Evolutionary conservation across 2,329 filamentous ascomycete species (phyloP).

Genomic region (Paecilomyces variotii): DNA sequence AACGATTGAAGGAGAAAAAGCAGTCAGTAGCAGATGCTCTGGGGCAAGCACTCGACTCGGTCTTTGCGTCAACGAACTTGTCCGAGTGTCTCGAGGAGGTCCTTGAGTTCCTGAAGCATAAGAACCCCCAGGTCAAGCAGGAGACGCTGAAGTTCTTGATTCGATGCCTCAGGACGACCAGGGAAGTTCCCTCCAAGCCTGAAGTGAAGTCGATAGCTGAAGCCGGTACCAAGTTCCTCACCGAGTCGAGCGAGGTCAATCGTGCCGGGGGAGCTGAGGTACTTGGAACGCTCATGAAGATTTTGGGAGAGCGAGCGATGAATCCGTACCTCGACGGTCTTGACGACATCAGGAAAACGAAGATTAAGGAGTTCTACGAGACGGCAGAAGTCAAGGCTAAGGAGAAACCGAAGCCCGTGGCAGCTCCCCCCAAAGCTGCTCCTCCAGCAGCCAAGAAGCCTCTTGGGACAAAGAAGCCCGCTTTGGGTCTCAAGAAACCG

Average conservation of each 20-base stretch:
- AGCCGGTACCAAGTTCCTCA: constrained; percentile 75
- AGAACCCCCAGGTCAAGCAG: constrained; percentile 96
- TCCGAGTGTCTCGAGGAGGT: constrained; percentile 90
- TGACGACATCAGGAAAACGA: constrained; percentile 90
- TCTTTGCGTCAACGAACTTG: constrained; percentile 59
- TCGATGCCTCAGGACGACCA: constrained; percentile 72
- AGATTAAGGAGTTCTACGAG: constrained; percentile 88
- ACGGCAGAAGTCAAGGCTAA: constrained; percentile 78
- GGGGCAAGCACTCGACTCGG: constrained; percentile 69
- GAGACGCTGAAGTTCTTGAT: constrained; percentile 92
- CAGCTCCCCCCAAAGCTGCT: constrained; percentile 51
- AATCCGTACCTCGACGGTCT: constrained; percentile 82
- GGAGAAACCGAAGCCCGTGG: constrained; percentile 76
- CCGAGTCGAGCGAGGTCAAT: constrained; percentile 78
- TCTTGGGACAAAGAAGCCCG: constrained; percentile 45
- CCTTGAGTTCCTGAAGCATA: constrained; percentile 74
- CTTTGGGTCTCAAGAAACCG: constrained; percentile 41
- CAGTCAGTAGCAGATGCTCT: constrained; percentile 79
- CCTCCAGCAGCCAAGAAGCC: constrained; percentile 52
- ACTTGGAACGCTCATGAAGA: constrained; percentile 94
- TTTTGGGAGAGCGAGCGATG: constrained; percentile 95
- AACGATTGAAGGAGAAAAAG: constrained; percentile 97
- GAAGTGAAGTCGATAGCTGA: constrained; percentile 86
- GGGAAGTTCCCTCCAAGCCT: constrained; percentile 72
- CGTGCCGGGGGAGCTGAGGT: constrained; percentile 87